Evolutionary conservation across 768 basidiomycete species (phyloP), one percentile per base, ranked within the genome.

Genomic region (Ephemerocybe angulata): DNA sequence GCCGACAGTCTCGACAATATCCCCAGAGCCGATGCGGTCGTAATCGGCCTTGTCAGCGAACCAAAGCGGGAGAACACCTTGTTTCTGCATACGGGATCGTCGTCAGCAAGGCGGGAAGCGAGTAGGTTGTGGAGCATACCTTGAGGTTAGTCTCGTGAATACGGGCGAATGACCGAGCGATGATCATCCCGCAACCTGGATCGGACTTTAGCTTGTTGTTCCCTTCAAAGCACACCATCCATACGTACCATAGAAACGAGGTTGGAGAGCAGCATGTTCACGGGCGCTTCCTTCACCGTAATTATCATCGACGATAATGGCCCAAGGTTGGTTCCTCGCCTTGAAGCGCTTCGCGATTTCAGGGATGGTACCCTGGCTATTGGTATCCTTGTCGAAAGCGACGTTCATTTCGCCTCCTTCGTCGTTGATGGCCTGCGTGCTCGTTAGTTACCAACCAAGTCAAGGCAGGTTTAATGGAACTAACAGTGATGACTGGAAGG

Each of bases 121-220:
- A 41, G 41, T 22, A 22, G 38, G 19, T 42, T 21, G 25, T n/a
- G 12, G 10, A 42, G 52, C 78, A 35, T 58, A 89, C 93, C 77
- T 97, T 97, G 55, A 98, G 72, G 70, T 98, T 98, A 5, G 95
- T 96, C 75, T 98, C 97, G 67, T 99, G 97, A 49, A 99, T 99
- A 49, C 97, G 88, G 60, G 97, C 97, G 64, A 99, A 98, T 1
- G 94, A 98, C 21, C 93, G 79, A 0, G 93, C 93, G 54, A 97
- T 68, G 62, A 98, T 94, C 76, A 93, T 75, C 4, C 80, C 82
- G 63, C 93, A 93, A 17, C 96, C 92, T 88, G 43, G 38, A 58
- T 24, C 21, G 22, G 22, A 50, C 19, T 47, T 31, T 24, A 52
- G 7, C 28, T 12, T 25, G 17, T 30, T 38, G 41, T 17, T 33